Evolutionary conservation across 1,139 yeast species (phyloP).

Genomic region (Yamadazyma buinensis): DNA sequence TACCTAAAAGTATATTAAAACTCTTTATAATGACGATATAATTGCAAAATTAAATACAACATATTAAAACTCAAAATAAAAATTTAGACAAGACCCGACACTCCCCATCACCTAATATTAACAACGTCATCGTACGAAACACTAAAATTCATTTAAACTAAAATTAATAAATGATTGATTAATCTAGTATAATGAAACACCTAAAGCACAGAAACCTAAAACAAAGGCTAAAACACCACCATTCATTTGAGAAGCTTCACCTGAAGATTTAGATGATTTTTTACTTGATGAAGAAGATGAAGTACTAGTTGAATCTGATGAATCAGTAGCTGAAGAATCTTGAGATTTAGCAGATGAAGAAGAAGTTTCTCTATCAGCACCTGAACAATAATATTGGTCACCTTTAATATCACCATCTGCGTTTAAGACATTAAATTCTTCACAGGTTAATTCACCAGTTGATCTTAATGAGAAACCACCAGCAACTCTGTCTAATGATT

Average conservation of each 20-base stretch:
- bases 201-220: slow-evolving; percentile 57
- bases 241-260: slow-evolving; percentile 28
- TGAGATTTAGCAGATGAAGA: slow-evolving; percentile 43
- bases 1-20: slow-evolving; percentile 1
- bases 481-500: slow-evolving; percentile 67
- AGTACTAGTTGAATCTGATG: slow-evolving; percentile 19
- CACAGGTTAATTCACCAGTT: slow-evolving; percentile 74
- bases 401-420: slow-evolving; percentile 81
- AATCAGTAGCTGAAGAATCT: slow-evolving; percentile 21
- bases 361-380: slow-evolving; percentile 47
- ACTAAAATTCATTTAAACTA: too few relatives aligned
- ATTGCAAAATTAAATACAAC: too few relatives aligned
- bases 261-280: slow-evolving; percentile 17
- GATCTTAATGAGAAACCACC: slow-evolving; percentile 91
- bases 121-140: too few relatives aligned
- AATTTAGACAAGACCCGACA: too few relatives aligned
- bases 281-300: slow-evolving; percentile 23
- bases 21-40: too few relatives aligned
- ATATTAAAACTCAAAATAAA: too few relatives aligned
- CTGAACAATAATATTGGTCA: slow-evolving; percentile 81
- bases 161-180: too few relatives aligned
- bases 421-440: slow-evolving; percentile 64
- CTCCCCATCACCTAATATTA: not conserved
- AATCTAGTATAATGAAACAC: slow-evolving; percentile 58
- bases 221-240: slow-evolving; percentile 48